Percentiles rank a stretch among this genome's conserved stretches.
Evolutionary conservation across 768 basidiomycete species (phyloP).

Genomic region (Candolleomyces aberdarensis): DNA sequence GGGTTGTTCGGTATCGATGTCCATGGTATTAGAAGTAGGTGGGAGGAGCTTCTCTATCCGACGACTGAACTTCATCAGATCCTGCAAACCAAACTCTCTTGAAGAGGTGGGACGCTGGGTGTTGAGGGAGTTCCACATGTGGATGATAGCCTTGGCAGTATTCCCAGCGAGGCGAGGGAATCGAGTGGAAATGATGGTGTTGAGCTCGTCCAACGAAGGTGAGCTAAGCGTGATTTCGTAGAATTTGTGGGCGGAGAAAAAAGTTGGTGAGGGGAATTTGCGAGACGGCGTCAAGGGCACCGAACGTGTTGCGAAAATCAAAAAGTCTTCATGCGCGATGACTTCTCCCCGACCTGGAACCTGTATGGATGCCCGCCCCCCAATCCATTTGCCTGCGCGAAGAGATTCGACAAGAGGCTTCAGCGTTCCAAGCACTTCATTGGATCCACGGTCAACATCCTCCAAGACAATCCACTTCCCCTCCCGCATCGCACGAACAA

Average conservation of each 20-base stretch:
- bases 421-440: constrained; percentile 84
- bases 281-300: constrained; percentile 43
- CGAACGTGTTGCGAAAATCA: constrained; percentile 88
- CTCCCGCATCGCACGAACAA: constrained; percentile 84
- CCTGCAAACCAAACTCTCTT: constrained; percentile 68
- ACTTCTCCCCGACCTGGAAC: constrained; percentile 75
- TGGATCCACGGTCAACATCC: constrained; percentile 88
- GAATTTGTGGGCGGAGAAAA: constrained; percentile 87
- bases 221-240: constrained; percentile 61
- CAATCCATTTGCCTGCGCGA: constrained; percentile 68
- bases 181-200: constrained; percentile 60
- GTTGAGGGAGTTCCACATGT: constrained; percentile 66
- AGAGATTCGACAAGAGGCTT: constrained; percentile 81
- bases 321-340: constrained; percentile 75
- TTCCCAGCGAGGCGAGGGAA: constrained; percentile 60
- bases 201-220: constrained; percentile 66
- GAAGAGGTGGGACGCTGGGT: constrained; percentile 45
- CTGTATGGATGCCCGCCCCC: constrained; percentile 63
- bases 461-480: constrained; percentile 93
- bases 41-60: constrained; percentile 67
- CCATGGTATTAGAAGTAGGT: constrained; percentile 39
- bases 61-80: constrained; percentile 80
- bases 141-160: constrained; percentile 50
- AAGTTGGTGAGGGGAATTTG: constrained; percentile 55
- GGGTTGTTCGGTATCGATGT: constrained; percentile 29